A percentile compares a stretch with the other conserved stretches of the same genome.
These are phyloP conservation scores for Termitomyces titanicus DNA, from an alignment of 768 basidiomycete genomes.

Conservation along the genomic window DNA sequence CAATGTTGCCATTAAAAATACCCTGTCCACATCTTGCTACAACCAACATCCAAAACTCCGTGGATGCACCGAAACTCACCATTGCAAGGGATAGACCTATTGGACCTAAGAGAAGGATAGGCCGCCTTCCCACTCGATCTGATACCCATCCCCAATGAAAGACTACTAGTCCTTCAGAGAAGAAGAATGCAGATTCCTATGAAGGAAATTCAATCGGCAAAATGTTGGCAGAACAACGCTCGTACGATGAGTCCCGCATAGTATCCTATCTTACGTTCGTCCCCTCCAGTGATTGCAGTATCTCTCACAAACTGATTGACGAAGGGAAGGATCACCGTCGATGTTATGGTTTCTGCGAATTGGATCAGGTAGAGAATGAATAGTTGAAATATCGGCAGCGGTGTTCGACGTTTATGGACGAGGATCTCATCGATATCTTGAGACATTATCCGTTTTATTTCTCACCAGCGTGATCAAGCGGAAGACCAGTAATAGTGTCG, in stretches of 20 bases:
- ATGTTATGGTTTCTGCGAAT: conserved; percentile 40
- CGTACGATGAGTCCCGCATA: conserved; percentile 46
- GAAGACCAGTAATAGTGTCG: background rate
- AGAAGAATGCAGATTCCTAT: conserved; percentile 35
- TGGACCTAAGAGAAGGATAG: conserved; percentile 30
- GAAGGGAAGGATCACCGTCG: conserved; percentile 44
- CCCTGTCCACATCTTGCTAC: conserved; percentile 14
- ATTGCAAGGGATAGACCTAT: conserved; percentile 29
- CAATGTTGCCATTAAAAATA: conserved; percentile 26
- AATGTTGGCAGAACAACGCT: background rate
- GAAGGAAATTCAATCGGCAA: background rate
- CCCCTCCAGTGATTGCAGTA: conserved; percentile 40
- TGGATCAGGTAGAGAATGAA: conserved; percentile 36
- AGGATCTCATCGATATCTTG: background rate
- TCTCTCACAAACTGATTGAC: conserved; percentile 41
- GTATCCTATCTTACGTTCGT: conserved; percentile 43
- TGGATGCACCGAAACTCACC: conserved; percentile 32
- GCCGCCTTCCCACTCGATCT: conserved; percentile 30
- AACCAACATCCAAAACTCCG: conserved; percentile 18
- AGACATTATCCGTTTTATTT: background rate
- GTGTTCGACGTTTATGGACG: conserved; percentile 18
- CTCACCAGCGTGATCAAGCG: background rate
- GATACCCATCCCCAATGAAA: conserved; percentile 32
- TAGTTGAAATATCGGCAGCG: conserved; percentile 38
- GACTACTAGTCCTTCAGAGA: conserved; percentile 29